Base-by-base conservation (phyloP, 2,329 filamentous ascomycete genomes). In the Pyrenophora seminiperda region DNA sequence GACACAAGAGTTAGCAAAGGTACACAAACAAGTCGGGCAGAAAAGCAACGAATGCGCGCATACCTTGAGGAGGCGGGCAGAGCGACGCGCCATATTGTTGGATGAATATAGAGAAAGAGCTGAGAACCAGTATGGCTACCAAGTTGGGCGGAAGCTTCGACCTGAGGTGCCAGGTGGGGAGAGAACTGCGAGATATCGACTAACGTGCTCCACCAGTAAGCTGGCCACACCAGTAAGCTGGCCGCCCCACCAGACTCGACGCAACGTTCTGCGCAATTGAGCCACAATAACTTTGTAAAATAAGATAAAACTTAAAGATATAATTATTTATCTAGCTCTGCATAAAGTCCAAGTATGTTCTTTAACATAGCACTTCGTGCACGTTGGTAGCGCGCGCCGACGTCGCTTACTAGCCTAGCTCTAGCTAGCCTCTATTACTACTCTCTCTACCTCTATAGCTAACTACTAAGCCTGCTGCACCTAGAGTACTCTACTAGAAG, bases 51-150 rank as follows among this genome's bases (percentile, higher is more conserved):
- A 10, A 15, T 13, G 17, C 36, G 37, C 33, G 31, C 59, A 54
- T 67, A 72, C 70, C 69, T 72, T 72, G 29, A 67, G 65, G 31
- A 73, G 60, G 36, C 70, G 61, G 41, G 70, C 70, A 47, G 70
- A 73, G 37, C 70, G 67, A 44, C 70, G 60, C 56, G 69, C 69
- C 70, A 72, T 73, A 41, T 47, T 65, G 57, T 47, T 31, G 36
- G 48, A 20, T 27, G 38, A 29, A 20, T 54, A 30, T 49, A 38
- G 42, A 51, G 44, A 41, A 41, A 48, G 52, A 39, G 32, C 31
- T 39, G 32, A 36, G 36, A 17, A 39, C 32, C 20, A 36, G 41
- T 31, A 24, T 43, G 41, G n/a, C 34, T 32, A 19, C 49, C 32
- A 40, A 50, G 43, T 50, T 42, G 47, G 39, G 52, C 52, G 54